Base-by-base conservation (phyloP, 106 monocot species). In the Dioscorea zingiberensis region DNA sequence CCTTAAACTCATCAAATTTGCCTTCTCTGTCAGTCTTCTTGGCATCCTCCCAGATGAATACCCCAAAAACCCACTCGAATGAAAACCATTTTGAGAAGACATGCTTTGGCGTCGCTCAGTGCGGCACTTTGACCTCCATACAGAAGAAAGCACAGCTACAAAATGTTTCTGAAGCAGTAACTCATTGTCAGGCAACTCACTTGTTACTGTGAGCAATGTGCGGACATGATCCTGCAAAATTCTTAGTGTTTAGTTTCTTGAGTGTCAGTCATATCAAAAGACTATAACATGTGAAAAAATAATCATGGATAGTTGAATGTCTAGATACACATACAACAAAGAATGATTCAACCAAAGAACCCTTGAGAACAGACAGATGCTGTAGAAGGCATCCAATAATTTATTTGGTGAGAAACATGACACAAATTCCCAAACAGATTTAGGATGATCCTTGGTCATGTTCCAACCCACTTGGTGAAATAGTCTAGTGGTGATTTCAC, bases 91-190 rank as follows among this genome's bases (percentile, higher is more conserved):
- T 63, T 18, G 73, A 48, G 72, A 80, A 79, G 47, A 72, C 25
- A 61, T 25, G 44, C 29, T 71, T 32, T 66, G 80, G 22, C 24
- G 5, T 28, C 12, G 27, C 9, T 82, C 74, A 51, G 44, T 26
- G 17, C 69, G 58, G 27, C 65, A 81, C 26, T 78, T 89, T 17
- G 66, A 72, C 71, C 79, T 81, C 98, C 98, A 98, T 8, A 89
- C 88, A 69, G 89, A 80, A 63, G 98, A 84, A 58, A 98, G 75
- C 44, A 98, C 61, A 17, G 92, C 85, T 28, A 84, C 59, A 59
- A 93, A 98, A 80, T 98, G 98, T 73, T 89, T 92, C 63, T 93
- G 98, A 69, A 98, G 92, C 19, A 93, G 89, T 59, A 89, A 69
- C 60, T 98, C 98, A 62, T 70, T 80, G 65, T 93, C 76, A 25